These are phyloP conservation scores for Drechslerella dactyloides DNA, from an alignment of 2,329 filamentous ascomycete species.

Conservation along the genomic window DNA sequence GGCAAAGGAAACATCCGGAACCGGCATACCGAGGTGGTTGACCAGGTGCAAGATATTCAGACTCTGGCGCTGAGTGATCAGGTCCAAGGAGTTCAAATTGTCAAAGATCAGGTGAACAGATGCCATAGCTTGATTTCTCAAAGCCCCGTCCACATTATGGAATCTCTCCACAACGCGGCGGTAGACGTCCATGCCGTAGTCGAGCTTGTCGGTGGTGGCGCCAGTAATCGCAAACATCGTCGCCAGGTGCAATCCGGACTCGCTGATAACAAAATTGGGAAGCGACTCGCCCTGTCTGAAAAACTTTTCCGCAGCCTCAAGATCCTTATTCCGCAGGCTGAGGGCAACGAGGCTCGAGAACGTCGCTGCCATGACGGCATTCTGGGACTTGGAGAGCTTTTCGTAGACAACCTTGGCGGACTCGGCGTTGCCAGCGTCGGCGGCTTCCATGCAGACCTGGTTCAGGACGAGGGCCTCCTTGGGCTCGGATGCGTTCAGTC, in stretches of 20 bases:
- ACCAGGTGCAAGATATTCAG: constrained; percentile 53
- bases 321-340: constrained; percentile 45
- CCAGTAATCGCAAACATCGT: constrained; percentile 43
- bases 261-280: constrained; percentile 42
- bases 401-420: constrained; percentile 41
- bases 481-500: constrained; percentile 39
- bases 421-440: constrained; percentile 46
- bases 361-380: constrained; percentile 22
- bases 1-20: constrained; percentile 51
- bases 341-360: constrained; percentile 43
- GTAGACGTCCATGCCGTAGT: constrained; percentile 50
- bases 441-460: constrained; percentile 44
- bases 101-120: constrained; percentile 46
- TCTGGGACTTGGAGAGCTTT: constrained; percentile 36
- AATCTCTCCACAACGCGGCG: constrained; percentile 43
- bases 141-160: constrained; percentile 17
- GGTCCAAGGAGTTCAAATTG: constrained; percentile 42
- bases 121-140: constrained; percentile 36
- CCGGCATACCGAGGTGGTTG: constrained; percentile 50
- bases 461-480: constrained; percentile 47
- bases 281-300: constrained; percentile 42
- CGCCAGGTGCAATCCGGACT: constrained; percentile 39
- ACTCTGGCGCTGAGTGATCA: constrained; percentile 52
- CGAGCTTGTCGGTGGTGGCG: constrained; percentile 28
- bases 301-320: constrained; percentile 46